Evolutionary conservation across 768 basidiomycete species (phyloP), one percentile per base, ranked within the genome.

Genomic region (Suillus bovinus): DNA sequence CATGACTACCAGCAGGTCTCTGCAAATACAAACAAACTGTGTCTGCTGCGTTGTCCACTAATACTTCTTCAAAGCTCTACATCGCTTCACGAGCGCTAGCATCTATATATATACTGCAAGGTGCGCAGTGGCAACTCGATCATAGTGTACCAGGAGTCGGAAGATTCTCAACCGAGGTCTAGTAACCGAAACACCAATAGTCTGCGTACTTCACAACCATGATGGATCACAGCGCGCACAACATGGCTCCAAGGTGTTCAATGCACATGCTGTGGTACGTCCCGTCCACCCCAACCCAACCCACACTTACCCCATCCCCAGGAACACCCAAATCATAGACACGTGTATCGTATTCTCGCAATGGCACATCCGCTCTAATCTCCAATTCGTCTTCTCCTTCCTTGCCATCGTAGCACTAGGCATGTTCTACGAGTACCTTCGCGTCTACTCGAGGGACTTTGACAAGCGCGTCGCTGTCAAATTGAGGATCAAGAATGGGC

Each of bases 221-320:
- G 14, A 74, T 72, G 72, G 77, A 81, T 67, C 84, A 87, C 70
- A 73, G 76, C 57, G 83, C 73, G 34, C 82, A 84, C 82, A 81
- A 80, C 77, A 79, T 77, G 77, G 75, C 73, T 22, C 73, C 80
- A 0, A 80, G 67, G 66, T 94, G 92, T 72, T 76, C 84, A 8
- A 89, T 90, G 87, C 77, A 90, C 73, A 94, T 94, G 92, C 84
- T 94, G 68, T 93, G 91, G 87, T 87, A 65, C 52, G 72, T 69
- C 38, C 34, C 36, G 29, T 13, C 55, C 50, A 5, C 17, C 20
- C 38, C n/a, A n/a, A 20, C 31, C 29, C 42, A 46, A 27, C 11
- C 33, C 63, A 39, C 17, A 20, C 16, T 17, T 13, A 49, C 33
- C 17, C 17, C 9, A 17, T 38, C 24, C 22, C 2, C 8, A 56